phyloP scores from a whole-genome alignment of 179 eudicot genomes.

The Camellia oleifera region DNA sequence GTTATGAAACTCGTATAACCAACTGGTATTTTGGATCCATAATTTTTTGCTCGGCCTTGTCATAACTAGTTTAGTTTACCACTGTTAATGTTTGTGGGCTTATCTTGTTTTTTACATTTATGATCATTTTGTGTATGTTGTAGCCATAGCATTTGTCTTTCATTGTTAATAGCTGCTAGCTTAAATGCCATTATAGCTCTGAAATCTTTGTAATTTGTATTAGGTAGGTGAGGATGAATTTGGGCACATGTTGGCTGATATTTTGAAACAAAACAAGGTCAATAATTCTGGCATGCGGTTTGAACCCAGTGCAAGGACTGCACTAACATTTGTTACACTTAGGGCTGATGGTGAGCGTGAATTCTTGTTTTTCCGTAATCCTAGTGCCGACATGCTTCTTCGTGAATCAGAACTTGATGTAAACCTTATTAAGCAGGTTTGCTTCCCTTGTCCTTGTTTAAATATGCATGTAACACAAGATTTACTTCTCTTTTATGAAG shows the following conservation, averaged over 20 bases:
- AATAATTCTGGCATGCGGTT: constrained; percentile 72
- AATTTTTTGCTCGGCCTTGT: background rate
- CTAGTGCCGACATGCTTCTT: constrained; percentile 90
- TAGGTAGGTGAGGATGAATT: constrained; percentile 88
- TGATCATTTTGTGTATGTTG: background rate
- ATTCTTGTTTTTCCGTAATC: constrained; percentile 79
- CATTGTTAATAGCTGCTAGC: background rate
- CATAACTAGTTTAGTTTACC: background rate
- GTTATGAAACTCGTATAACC: background rate
- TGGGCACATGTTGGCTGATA: constrained; percentile 76
- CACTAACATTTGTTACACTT: constrained; percentile 75
- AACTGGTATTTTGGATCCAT: background rate
- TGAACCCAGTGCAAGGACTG: constrained; percentile 75
- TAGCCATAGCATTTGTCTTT: background rate
- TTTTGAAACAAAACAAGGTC: constrained; percentile 68
- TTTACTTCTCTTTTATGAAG: background rate
- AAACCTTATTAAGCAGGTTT: constrained; percentile 67
- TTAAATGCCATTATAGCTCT: background rate
- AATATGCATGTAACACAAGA: background rate
- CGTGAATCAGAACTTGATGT: constrained; percentile 71
- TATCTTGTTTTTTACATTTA: background rate
- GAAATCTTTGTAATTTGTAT: background rate
- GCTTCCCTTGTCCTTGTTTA: constrained; percentile 2
- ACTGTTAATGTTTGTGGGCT: background rate
- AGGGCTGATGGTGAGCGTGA: constrained; percentile 81